phyloP scores from a whole-genome alignment of 1,284 basidiomycete genomes.

The Porodaedalea pini region DNA sequence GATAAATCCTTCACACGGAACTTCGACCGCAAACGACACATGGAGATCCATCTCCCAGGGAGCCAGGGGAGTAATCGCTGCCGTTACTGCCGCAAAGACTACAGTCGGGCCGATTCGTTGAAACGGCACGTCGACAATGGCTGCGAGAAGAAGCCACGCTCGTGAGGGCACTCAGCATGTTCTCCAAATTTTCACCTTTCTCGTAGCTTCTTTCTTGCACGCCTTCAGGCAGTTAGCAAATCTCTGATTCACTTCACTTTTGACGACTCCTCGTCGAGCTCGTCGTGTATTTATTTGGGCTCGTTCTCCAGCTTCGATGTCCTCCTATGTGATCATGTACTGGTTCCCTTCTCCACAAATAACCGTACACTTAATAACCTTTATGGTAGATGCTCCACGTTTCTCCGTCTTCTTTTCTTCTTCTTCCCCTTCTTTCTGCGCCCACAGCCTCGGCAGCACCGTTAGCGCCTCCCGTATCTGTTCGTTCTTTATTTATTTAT shows the following conservation, averaged over 20 bases:
- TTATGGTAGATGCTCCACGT: constrained; percentile 1
- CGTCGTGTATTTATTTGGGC: neutral
- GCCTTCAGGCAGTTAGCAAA: neutral
- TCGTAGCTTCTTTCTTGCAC: neutral
- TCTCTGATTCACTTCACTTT: neutral
- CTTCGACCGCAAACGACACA: constrained; percentile 75
- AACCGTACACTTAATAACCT: neutral
- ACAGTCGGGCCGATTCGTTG: constrained; percentile 60
- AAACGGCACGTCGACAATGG: constrained; percentile 66
- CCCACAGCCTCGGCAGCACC: neutral
- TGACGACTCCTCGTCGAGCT: neutral
- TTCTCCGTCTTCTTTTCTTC: constrained; percentile 3
- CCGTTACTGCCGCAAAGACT: constrained; percentile 66
- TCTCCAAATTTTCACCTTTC: neutral
- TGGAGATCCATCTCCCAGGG: constrained; percentile 66
- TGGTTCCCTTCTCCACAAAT: constrained; percentile 1
- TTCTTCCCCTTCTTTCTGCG: neutral
- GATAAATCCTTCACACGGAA: constrained; percentile 72
- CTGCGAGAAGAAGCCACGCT: constrained; percentile 21
- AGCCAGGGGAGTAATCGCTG: constrained; percentile 60
- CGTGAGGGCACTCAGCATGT: constrained; percentile 5
- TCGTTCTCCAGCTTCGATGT: neutral
- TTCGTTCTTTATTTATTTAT: neutral
- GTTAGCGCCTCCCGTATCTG: neutral
- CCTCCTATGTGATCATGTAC: neutral